These are phyloP conservation scores for Lyophyllum shimeji DNA, from an alignment of 768 basidiomycete genomes.

Conservation along the genomic window DNA sequence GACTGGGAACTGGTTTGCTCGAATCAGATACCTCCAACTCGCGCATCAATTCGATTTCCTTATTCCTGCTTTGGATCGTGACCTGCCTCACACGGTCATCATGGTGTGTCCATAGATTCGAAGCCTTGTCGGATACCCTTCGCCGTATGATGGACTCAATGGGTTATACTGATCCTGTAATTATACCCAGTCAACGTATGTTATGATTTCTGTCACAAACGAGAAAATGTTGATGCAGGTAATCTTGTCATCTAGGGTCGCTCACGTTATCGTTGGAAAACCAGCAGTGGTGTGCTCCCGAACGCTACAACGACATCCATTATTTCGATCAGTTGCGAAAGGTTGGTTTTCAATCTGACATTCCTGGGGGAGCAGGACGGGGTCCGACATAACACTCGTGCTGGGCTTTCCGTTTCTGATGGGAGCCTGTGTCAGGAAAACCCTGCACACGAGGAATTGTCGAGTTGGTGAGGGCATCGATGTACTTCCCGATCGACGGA, in stretches of 20 bases:
- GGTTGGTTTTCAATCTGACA: constrained; percentile 5
- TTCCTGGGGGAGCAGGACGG: background rate
- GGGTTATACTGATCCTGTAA: constrained; percentile 13
- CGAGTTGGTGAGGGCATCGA: constrained; percentile 10
- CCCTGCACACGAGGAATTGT: constrained; percentile 5
- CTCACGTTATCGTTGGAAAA: constrained; percentile 7
- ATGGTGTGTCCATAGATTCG: constrained; percentile 20
- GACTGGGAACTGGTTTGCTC: constrained; percentile 19
- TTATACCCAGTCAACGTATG: constrained; percentile 12
- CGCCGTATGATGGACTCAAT: constrained; percentile 21
- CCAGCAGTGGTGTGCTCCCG: background rate
- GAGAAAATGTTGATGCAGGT: constrained; percentile 8
- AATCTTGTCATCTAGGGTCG: constrained; percentile 16
- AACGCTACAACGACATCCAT: background rate
- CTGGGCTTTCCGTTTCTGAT: background rate
- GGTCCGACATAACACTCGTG: background rate
- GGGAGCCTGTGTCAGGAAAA: too few relatives aligned
- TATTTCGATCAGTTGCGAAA: constrained; percentile 8
- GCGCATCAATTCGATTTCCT: constrained; percentile 14
- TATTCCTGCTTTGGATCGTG: constrained; percentile 17
- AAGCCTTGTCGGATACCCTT: constrained; percentile 24
- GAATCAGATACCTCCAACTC: constrained; percentile 26
- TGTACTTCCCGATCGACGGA: constrained; percentile 16
- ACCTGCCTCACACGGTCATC: constrained; percentile 20
- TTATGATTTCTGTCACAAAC: constrained; percentile 17